Conservation (phyloP, 1,284 basidiomycete genomes). For the Malassezia equina region DNA sequence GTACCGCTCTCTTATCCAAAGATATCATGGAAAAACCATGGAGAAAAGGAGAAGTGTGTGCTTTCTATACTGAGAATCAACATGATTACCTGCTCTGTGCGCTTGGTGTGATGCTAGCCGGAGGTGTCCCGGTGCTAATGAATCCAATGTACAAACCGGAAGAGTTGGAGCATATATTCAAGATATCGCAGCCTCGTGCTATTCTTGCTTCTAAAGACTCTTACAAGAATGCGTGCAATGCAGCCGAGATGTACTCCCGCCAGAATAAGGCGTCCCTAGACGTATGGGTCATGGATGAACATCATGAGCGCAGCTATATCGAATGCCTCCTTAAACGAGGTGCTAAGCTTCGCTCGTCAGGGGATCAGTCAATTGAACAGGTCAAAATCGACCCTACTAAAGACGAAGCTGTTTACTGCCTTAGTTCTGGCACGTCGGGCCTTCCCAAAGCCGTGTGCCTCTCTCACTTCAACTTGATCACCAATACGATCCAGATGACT, state of each 20-base stretch:
- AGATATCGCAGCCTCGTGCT: slow-evolving; percentile 29
- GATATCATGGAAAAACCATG: slow-evolving; percentile 25
- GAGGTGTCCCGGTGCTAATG: slow-evolving; percentile 35
- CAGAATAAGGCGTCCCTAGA: slow-evolving; percentile 14
- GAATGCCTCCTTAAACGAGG: slow-evolving; percentile 20
- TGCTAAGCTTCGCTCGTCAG: slow-evolving; percentile 19
- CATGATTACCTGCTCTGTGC: slow-evolving; percentile 38
- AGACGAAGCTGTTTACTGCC: slow-evolving; percentile 36
- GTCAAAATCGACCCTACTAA: slow-evolving; percentile 22
- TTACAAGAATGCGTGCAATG: slow-evolving; percentile 21
- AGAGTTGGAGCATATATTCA: slow-evolving; percentile 37
- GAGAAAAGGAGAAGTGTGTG: slow-evolving; percentile 31
- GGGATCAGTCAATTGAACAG: slow-evolving; percentile 20
- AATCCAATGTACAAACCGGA: slow-evolving; percentile 42
- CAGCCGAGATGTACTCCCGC: slow-evolving; percentile 18
- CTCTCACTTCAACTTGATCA: slow-evolving; percentile 37
- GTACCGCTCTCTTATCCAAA: slow-evolving; percentile 24
- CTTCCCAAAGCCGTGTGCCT: slow-evolving; percentile 41
- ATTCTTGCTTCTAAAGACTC: slow-evolving; percentile 24
- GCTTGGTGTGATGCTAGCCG: slow-evolving; percentile 37
- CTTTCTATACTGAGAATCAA: slow-evolving; percentile 34
- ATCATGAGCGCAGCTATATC: slow-evolving; percentile 22
- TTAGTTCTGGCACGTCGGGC: slow-evolving; percentile 44
- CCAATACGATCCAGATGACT: slow-evolving; percentile 41
- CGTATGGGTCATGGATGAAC: slow-evolving; percentile 35